phyloP scores from a whole-genome alignment of 2,329 filamentous ascomycete species.

The Alternaria rosae region DNA sequence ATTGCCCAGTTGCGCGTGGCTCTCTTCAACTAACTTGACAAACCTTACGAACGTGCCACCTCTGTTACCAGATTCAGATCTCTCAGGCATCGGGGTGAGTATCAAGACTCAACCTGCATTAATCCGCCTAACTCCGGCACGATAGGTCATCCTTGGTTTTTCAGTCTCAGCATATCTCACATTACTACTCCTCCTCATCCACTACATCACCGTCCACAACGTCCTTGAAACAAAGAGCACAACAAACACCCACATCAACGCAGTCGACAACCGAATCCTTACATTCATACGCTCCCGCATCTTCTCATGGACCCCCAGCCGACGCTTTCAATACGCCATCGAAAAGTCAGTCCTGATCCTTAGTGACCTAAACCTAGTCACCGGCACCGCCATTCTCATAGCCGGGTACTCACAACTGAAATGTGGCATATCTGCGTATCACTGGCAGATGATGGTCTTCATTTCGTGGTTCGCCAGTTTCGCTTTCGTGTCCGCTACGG shows the following conservation, averaged over 20 bases:
- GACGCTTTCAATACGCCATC: slow-evolving; percentile 34
- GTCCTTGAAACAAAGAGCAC: not conserved
- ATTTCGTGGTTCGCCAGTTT: slow-evolving; percentile 35
- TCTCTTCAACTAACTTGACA: slow-evolving; percentile 7
- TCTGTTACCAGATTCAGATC: slow-evolving; percentile 28
- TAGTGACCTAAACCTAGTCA: slow-evolving; percentile 36
- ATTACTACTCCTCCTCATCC: slow-evolving; percentile 25
- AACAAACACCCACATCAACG: slow-evolving; percentile 13
- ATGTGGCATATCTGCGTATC: slow-evolving; percentile 37
- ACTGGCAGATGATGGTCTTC: slow-evolving; percentile 39
- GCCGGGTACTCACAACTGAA: slow-evolving; percentile 30
- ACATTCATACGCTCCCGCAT: slow-evolving; percentile 19
- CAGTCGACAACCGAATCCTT: slow-evolving; percentile 23
- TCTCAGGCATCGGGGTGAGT: slow-evolving; percentile 35
- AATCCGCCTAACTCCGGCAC: not conserved
- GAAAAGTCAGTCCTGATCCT: slow-evolving; percentile 40
- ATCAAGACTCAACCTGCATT: not conserved
- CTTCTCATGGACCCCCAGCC: slow-evolving; percentile 29
- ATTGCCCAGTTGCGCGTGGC: slow-evolving; percentile 28
- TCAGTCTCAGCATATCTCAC: slow-evolving; percentile 37
- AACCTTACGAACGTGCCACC: slow-evolving; percentile 22
- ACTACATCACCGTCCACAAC: slow-evolving; percentile 22
- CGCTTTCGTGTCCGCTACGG: slow-evolving; percentile 28
- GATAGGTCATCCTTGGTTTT: slow-evolving; percentile 36
- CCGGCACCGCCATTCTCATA: slow-evolving; percentile 32